A percentile compares a stretch with the other conserved stretches of the same genome.
Conservation (phyloP, 371 early-diverging fungal species). For the Lichtheimia ramosa region DNA sequence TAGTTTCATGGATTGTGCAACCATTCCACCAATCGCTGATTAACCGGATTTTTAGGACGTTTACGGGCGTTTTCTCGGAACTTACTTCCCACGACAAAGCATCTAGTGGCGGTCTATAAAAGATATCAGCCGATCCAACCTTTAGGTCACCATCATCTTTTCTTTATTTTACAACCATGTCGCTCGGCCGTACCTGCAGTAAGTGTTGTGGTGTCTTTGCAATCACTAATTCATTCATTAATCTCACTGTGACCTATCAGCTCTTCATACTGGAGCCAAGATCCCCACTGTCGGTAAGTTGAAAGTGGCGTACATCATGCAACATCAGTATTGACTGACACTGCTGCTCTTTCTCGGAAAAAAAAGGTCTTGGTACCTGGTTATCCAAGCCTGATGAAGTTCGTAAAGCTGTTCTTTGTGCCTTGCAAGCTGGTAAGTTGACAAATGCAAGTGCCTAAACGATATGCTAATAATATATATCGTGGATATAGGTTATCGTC, state of each 20-base stretch:
- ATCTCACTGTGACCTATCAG: slow-evolving; percentile 10
- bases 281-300: slow-evolving; percentile 37
- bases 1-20: too few species aligned
- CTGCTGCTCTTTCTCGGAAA: not conserved
- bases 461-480: not conserved
- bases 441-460: not conserved
- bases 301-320: not conserved
- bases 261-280: slow-evolving; percentile 56
- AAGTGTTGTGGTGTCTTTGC: not conserved
- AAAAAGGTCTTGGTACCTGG: slow-evolving; percentile 60
- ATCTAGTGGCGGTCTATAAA: too few species aligned
- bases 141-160: not conserved
- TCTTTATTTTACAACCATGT: slow-evolving; percentile 9
- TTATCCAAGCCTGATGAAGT: slow-evolving; percentile 58
- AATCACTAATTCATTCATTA: not conserved
- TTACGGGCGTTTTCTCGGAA: too few species aligned
- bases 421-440: slow-evolving; percentile 51
- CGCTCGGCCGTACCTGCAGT: slow-evolving; percentile 19
- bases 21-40: too few species aligned
- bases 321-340: not conserved
- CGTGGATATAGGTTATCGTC: slow-evolving; percentile 53
- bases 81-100: too few species aligned
- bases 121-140: too few species aligned
- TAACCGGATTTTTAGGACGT: too few species aligned
- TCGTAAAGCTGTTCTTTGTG: slow-evolving; percentile 57